Evolutionary conservation across 164 flowering plant genomes (phyloP).

Genomic region (Kingdonia uniflora): DNA sequence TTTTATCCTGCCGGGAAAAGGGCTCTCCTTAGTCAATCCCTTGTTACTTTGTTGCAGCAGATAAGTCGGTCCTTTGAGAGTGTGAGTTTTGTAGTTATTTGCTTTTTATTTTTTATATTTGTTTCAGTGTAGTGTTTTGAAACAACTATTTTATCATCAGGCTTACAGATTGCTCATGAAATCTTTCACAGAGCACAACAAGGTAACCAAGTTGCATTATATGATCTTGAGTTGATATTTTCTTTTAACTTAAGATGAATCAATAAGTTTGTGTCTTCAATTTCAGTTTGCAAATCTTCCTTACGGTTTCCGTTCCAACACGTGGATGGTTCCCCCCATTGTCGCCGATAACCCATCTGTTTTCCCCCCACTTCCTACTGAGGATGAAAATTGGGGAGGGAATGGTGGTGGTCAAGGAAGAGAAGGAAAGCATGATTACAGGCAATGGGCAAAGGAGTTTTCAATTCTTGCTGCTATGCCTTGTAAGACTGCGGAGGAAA

Average conservation of each 20-base stretch:
- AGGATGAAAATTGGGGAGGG: constrained; percentile 95
- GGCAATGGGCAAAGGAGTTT: constrained; percentile 74
- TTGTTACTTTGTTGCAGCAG: constrained; percentile 66
- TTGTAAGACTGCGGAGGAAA: constrained; percentile 81
- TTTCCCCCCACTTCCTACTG: constrained; percentile 70
- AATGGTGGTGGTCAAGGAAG: constrained; percentile 87
- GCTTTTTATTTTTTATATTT: neutral
- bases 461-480: constrained; percentile 80
- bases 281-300: constrained; percentile 96
- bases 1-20: constrained; percentile 76
- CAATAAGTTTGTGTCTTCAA: too few relatives aligned
- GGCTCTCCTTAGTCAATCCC: constrained; percentile 44
- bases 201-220: constrained; percentile 22
- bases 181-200: constrained; percentile 86
- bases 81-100: constrained; percentile 30
- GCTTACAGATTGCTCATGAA: constrained; percentile 84
- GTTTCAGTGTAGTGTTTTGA: neutral
- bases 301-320: constrained; percentile 86
- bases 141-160: constrained; percentile 29
- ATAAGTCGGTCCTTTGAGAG: constrained; percentile 63
- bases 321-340: constrained; percentile 89
- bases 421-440: constrained; percentile 54
- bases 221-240: neutral
- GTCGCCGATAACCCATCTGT: constrained; percentile 58
- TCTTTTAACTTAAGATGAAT: neutral